Conservation (phyloP, 2,329 filamentous ascomycete genomes). For the Talaromyces albobiverticillius region DNA sequence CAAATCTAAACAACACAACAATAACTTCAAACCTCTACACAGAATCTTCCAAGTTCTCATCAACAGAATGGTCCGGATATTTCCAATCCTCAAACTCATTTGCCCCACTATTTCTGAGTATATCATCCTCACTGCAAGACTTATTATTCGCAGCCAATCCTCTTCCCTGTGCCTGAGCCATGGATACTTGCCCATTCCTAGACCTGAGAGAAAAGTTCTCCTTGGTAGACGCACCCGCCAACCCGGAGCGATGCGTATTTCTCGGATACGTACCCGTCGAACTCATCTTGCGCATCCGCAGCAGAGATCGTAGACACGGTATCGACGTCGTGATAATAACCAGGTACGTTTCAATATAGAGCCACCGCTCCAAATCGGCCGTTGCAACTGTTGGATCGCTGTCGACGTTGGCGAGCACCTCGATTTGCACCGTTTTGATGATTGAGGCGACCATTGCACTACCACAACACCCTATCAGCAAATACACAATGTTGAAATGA, state of each 20-base stretch:
- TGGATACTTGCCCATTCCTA: background rate
- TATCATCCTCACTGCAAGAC: background rate
- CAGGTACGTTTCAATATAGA: slow-evolving; percentile 27
- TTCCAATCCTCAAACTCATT: background rate
- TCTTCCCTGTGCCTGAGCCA: background rate
- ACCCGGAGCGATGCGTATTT: background rate
- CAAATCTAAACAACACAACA: background rate
- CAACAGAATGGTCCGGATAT: background rate
- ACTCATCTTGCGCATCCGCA: slow-evolving; percentile 5
- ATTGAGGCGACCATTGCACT: slow-evolving; percentile 28
- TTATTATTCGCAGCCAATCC: background rate
- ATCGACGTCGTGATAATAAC: slow-evolving; percentile 32
- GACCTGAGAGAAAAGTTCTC: background rate
- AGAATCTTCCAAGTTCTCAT: background rate
- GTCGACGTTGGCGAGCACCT: slow-evolving; percentile 13
- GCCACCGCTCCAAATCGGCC: slow-evolving; percentile 26
- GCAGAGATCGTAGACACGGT: slow-evolving; percentile 26
- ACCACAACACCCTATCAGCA: too few relatives aligned
- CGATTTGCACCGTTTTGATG: slow-evolving; percentile 23
- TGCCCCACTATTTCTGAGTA: background rate
- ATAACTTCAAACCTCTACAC: background rate
- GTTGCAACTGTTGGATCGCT: slow-evolving; percentile 23
- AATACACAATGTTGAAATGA: background rate
- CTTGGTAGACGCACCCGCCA: background rate
- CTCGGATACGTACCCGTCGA: background rate